These are phyloP conservation scores for Tephrocybe rancida DNA, from an alignment of 768 basidiomycete species.

Conservation along the genomic window DNA sequence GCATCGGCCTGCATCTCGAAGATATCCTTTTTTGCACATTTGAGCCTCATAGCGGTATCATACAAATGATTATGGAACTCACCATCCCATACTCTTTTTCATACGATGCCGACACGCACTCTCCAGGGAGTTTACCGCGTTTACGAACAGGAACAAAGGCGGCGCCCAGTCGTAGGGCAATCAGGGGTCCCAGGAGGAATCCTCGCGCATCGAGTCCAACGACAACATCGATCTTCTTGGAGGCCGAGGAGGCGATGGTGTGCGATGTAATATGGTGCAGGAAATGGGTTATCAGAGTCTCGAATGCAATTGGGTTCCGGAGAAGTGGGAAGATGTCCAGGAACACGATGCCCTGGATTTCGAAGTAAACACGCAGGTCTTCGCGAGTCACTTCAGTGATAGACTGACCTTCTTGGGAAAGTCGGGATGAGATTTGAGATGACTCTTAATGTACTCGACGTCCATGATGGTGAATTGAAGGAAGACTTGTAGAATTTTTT, in stretches of 20 bases:
- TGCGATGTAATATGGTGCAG: conserved; percentile 82
- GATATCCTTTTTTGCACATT: conserved; percentile 59
- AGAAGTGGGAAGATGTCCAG: conserved; percentile 95
- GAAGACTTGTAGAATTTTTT: conserved; percentile 7
- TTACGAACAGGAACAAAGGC: conserved; percentile 97
- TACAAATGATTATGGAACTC: conserved; percentile 25
- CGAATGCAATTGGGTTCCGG: conserved; percentile 82
- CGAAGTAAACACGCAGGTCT: background rate
- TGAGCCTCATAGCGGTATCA: background rate
- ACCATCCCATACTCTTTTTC: conserved; percentile 94
- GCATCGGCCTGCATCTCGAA: conserved; percentile 95
- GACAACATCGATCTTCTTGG: conserved; percentile 83
- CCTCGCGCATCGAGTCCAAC: conserved; percentile 96
- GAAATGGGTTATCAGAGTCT: conserved; percentile 89
- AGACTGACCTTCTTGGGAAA: conserved; percentile 85
- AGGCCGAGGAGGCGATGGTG: conserved; percentile 61
- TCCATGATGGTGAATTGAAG: conserved; percentile 60
- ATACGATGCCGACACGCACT: conserved; percentile 73
- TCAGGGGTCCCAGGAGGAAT: conserved; percentile 91
- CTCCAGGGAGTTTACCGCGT: conserved; percentile 91
- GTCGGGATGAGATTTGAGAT: conserved; percentile 65
- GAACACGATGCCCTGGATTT: conserved; percentile 80
- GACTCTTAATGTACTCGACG: conserved; percentile 66
- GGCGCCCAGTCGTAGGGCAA: conserved; percentile 88
- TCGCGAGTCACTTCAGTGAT: background rate